phyloP scores from a whole-genome alignment of 768 basidiomycete species.

The Leccinum longicurvipes region DNA sequence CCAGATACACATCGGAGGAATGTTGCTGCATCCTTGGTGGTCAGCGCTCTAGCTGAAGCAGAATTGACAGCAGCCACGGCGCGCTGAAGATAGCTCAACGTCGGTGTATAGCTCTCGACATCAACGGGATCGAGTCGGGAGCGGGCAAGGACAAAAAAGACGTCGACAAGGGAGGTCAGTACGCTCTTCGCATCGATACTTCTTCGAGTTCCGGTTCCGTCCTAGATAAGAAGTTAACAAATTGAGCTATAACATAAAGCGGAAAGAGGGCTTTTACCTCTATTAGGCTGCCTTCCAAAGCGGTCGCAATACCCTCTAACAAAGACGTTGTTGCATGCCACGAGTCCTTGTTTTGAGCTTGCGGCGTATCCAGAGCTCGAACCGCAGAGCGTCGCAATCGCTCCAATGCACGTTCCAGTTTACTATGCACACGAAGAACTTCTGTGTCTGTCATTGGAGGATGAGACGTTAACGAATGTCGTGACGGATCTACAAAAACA shows the following conservation, averaged over 20 bases:
- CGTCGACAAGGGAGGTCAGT: constrained; percentile 49
- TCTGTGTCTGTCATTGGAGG: constrained; percentile 8
- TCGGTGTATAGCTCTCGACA: constrained; percentile 42
- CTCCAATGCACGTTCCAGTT: constrained; percentile 61
- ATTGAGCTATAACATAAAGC: not conserved
- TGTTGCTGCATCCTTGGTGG: constrained; percentile 38
- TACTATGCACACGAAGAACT: constrained; percentile 39
- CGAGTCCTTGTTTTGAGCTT: constrained; percentile 6
- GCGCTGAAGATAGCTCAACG: constrained; percentile 46
- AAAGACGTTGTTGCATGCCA: constrained; percentile 25
- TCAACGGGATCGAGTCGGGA: constrained; percentile 38
- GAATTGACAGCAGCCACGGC: constrained; percentile 33
- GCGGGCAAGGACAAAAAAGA: constrained; percentile 53
- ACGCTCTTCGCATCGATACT: constrained; percentile 30
- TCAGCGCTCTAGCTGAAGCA: constrained; percentile 3
- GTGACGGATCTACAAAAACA: not conserved
- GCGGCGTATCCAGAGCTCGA: constrained; percentile 41
- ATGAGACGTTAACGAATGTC: not conserved
- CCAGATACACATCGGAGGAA: constrained; percentile 69
- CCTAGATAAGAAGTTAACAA: constrained; percentile 1
- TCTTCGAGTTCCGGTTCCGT: not conserved
- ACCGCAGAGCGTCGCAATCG: constrained; percentile 49
- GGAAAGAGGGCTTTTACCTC: constrained; percentile 26
- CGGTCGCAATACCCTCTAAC: constrained; percentile 35
- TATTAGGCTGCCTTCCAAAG: constrained; percentile 30